phyloP scores from a whole-genome alignment of 148 eudicot genomes.

The Spergularia marina region DNA sequence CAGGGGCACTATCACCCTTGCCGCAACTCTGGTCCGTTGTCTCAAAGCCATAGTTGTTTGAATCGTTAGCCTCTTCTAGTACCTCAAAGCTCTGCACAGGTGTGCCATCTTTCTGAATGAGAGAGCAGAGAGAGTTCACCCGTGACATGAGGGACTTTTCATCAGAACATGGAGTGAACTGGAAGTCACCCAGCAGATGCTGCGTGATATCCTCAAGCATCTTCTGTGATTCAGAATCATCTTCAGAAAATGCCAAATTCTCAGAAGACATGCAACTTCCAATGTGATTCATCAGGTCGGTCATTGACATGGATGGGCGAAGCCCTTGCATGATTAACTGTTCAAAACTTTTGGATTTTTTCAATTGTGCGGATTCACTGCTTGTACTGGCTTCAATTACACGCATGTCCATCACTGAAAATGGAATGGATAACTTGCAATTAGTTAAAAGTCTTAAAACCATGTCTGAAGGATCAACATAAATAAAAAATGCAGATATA shows the following conservation, averaged over 20 bases:
- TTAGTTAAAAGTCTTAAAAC: background rate
- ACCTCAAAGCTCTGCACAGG: constrained; percentile 21
- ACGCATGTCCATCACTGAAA: constrained; percentile 47
- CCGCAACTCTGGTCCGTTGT: constrained; percentile 3
- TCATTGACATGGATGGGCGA: constrained; percentile 62
- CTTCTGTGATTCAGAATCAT: constrained; percentile 44
- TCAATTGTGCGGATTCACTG: constrained; percentile 15
- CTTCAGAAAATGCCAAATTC: constrained; percentile 32
- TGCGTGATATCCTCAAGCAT: constrained; percentile 63
- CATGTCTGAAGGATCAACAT: no score
- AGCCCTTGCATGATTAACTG: constrained; percentile 46
- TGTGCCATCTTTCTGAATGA: constrained; percentile 49
- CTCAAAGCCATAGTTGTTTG: constrained; percentile 1
- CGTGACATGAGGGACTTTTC: constrained; percentile 77
- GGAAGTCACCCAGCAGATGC: constrained; percentile 57
- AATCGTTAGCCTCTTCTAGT: constrained; percentile 22
- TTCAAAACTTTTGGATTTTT: constrained; percentile 38
- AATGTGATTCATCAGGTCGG: constrained; percentile 65
- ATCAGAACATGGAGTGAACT: constrained; percentile 45
- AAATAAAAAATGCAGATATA: no score
- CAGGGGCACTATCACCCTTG: constrained; percentile 19
- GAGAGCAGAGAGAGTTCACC: constrained; percentile 63
- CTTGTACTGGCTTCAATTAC: constrained; percentile 42
- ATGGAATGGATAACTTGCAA: background rate
- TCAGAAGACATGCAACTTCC: constrained; percentile 52